Evolutionary conservation across 1,284 basidiomycete genomes (phyloP).

Genomic region (Boletus smithii): DNA sequence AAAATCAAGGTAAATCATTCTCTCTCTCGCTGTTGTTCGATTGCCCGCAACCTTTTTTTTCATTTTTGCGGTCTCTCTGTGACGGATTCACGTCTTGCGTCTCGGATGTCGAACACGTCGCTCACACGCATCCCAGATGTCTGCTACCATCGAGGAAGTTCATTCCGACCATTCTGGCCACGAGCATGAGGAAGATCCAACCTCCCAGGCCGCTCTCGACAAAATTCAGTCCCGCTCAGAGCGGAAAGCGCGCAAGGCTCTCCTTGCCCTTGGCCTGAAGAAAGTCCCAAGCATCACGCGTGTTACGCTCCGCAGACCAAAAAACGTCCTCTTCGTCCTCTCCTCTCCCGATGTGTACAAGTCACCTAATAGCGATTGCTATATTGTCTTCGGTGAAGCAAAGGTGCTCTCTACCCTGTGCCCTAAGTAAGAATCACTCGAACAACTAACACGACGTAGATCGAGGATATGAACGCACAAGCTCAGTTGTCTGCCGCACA

Average conservation of each 20-base stretch:
- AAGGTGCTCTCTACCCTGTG: constrained; percentile 51
- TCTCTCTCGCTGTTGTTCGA: background rate
- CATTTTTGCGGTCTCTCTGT: background rate
- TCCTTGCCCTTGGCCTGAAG: constrained; percentile 86
- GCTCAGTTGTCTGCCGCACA: constrained; percentile 84
- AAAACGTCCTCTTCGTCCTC: constrained; percentile 95
- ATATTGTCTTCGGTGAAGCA: constrained; percentile 98
- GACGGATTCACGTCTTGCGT: constrained; percentile 23
- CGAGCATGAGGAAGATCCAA: constrained; percentile 74
- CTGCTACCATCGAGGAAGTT: constrained; percentile 78
- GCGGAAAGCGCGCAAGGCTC: constrained; percentile 88
- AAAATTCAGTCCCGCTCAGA: constrained; percentile 92
- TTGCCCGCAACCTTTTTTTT: background rate
- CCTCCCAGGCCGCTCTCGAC: constrained; percentile 81
- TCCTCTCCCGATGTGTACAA: constrained; percentile 97
- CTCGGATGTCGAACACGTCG: constrained; percentile 36
- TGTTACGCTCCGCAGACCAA: constrained; percentile 91
- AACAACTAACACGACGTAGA: constrained; percentile 41
- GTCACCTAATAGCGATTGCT: constrained; percentile 94
- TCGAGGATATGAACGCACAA: constrained; percentile 88
- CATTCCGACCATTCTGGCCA: constrained; percentile 71
- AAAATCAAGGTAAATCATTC: constrained; percentile 24
- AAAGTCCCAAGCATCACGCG: constrained; percentile 90
- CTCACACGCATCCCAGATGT: constrained; percentile 51
- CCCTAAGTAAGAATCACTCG: background rate